phyloP scores from a whole-genome alignment of 2,329 filamentous ascomycete species.

The Pyricularia pennisetigena region DNA sequence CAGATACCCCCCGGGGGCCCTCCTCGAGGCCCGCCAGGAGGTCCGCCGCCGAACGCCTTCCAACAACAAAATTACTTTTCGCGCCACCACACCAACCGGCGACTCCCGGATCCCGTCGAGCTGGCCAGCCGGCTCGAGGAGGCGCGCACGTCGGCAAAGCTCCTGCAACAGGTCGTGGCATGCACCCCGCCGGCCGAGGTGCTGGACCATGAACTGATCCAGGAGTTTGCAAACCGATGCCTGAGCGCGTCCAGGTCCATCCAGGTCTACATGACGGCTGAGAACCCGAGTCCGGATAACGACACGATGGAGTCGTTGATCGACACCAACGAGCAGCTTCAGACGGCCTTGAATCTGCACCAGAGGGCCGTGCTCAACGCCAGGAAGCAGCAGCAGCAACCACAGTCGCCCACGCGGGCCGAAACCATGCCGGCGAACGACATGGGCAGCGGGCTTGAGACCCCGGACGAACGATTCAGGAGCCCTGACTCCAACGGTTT shows the following conservation, averaged over 20 bases:
- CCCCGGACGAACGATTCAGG: neutral
- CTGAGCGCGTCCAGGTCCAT: constrained; percentile 70
- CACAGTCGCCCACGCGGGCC: constrained; percentile 3
- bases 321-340: constrained; percentile 87
- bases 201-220: constrained; percentile 75
- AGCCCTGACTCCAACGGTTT: constrained; percentile 4
- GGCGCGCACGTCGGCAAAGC: constrained; percentile 78
- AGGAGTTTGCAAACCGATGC: constrained; percentile 85
- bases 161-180: constrained; percentile 85
- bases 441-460: neutral
- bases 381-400: constrained; percentile 28
- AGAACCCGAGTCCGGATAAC: constrained; percentile 76
- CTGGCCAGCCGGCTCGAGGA: constrained; percentile 79
- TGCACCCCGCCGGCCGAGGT: constrained; percentile 72
- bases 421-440: neutral
- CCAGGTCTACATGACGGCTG: constrained; percentile 74
- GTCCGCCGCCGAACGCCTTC: constrained; percentile 22
- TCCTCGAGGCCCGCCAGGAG: neutral
- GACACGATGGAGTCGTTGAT: constrained; percentile 90
- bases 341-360: constrained; percentile 72
- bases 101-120: constrained; percentile 61
- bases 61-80: constrained; percentile 48
- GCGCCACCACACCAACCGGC: constrained; percentile 33
- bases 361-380: constrained; percentile 67
- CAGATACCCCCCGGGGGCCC: neutral